A percentile compares a stretch with the other conserved stretches of the same genome.
Evolutionary conservation across 495 filamentous ascomycete species (phyloP).

Genomic region (Venustampulla echinocandica): DNA sequence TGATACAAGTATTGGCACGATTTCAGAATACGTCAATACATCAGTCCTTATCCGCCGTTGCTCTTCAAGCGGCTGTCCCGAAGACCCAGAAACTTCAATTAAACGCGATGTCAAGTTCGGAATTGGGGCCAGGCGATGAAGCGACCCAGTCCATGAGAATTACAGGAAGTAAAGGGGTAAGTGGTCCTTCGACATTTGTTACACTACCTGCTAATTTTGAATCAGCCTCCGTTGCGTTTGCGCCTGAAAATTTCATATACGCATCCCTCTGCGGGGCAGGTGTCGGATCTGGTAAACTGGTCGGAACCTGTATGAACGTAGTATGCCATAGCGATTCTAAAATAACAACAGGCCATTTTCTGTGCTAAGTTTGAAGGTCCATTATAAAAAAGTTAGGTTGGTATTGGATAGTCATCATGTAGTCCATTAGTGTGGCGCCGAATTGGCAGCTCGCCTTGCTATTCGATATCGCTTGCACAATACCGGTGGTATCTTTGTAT

Average conservation of each 20-base stretch:
- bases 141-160: slow-evolving; percentile 86
- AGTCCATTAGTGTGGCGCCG: no score
- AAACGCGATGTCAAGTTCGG: slow-evolving; percentile 71
- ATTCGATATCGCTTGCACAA: no score
- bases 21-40: slow-evolving; percentile 71
- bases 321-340: no score
- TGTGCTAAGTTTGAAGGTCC: no score
- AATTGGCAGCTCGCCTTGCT: no score
- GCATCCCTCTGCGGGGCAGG: slow-evolving; percentile 54
- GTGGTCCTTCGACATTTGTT: slow-evolving; percentile 27
- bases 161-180: slow-evolving; percentile 74
- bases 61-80: slow-evolving; percentile 87
- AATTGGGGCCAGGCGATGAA: slow-evolving; percentile 68
- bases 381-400: no score
- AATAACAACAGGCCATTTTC: no score
- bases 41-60: slow-evolving; percentile 56
- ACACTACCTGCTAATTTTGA: slow-evolving; percentile 13
- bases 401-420: no score
- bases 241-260: slow-evolving; percentile 77
- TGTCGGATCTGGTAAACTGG: slow-evolving; percentile 95
- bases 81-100: slow-evolving; percentile 90
- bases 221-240: slow-evolving; percentile 61
- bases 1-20: slow-evolving; percentile 67
- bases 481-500: no score
- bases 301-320: slow-evolving; percentile 51